phyloP scores from a whole-genome alignment of 192 early-diverging fungal genomes.

The Funneliformis mosseae region DNA sequence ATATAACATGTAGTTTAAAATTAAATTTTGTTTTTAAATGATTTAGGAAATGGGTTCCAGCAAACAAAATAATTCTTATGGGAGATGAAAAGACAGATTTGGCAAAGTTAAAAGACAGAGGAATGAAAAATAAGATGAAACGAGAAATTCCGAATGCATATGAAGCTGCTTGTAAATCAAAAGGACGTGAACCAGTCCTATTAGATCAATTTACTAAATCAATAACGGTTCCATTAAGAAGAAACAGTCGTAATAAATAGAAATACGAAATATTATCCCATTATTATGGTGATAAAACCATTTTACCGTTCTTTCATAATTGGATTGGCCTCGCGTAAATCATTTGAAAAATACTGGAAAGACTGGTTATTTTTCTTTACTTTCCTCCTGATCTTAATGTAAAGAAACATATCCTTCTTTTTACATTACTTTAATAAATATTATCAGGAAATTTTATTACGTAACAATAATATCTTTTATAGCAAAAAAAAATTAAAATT shows the following conservation, averaged over 20 bases:
- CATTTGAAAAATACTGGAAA: too few relatives aligned
- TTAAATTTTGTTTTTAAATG: background rate
- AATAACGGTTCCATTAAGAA: background rate
- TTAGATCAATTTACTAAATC: conserved; percentile 11
- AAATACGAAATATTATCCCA: background rate
- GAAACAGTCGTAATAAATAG: conserved; percentile 8
- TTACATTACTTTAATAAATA: background rate
- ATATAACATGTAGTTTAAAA: background rate
- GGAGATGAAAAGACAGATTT: conserved; percentile 25
- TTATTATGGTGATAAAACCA: background rate
- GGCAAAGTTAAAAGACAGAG: conserved; percentile 26
- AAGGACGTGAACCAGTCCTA: background rate
- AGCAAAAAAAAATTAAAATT: background rate
- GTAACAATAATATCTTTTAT: background rate
- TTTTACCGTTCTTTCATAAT: too few relatives aligned
- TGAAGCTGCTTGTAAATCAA: conserved; percentile 18
- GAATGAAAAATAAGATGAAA: conserved; percentile 27
- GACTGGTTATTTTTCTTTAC: too few relatives aligned
- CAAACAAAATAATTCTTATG: conserved; percentile 21
- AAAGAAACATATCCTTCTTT: background rate
- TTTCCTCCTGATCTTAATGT: background rate
- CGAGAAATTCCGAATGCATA: conserved; percentile 29
- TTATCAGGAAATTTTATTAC: background rate
- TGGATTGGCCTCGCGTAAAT: too few relatives aligned
- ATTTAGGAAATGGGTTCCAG: conserved; percentile 33